phyloP scores from a whole-genome alignment of 2,329 filamentous ascomycete genomes.

The Cladosporium sp. region DNA sequence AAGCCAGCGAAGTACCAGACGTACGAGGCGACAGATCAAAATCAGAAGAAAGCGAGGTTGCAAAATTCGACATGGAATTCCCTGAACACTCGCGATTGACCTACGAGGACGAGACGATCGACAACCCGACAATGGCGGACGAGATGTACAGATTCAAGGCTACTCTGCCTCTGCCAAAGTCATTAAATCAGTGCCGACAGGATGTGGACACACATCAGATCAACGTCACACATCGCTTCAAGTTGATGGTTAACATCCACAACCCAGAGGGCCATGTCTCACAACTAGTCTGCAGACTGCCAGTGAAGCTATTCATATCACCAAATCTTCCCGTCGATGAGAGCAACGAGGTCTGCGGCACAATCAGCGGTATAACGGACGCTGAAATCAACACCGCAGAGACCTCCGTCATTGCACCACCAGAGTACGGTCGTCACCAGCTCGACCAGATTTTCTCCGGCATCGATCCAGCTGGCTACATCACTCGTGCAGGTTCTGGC shows the following conservation, averaged over 20 bases:
- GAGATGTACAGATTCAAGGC: slow-evolving; percentile 62
- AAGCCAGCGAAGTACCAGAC: slow-evolving; percentile 36
- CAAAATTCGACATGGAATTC: slow-evolving; percentile 41
- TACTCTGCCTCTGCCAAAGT: slow-evolving; percentile 71
- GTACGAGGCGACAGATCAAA: slow-evolving; percentile 33
- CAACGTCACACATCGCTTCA: slow-evolving; percentile 89
- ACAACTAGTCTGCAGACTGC: slow-evolving; percentile 87
- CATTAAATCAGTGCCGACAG: slow-evolving; percentile 79
- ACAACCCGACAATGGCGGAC: slow-evolving; percentile 46
- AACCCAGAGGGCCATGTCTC: slow-evolving; percentile 95
- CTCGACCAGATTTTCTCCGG: slow-evolving; percentile 90
- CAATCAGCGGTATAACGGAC: slow-evolving; percentile 37
- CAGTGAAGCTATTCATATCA: slow-evolving; percentile 92
- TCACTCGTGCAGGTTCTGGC: slow-evolving; percentile 49
- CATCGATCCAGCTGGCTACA: slow-evolving; percentile 76
- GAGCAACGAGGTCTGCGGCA: slow-evolving; percentile 71
- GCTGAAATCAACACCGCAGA: slow-evolving; percentile 53
- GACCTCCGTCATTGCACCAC: slow-evolving; percentile 72
- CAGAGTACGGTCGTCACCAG: slow-evolving; percentile 85
- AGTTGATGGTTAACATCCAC: slow-evolving; percentile 84
- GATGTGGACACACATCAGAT: slow-evolving; percentile 87
- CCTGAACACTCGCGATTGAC: slow-evolving; percentile 38
- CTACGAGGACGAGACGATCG: slow-evolving; percentile 41
- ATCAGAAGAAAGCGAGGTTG: slow-evolving; percentile 40
- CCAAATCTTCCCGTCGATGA: slow-evolving; percentile 88